A percentile compares a stretch with the other conserved stretches of the same genome.
These are phyloP conservation scores for Quercus ilex DNA, from an alignment of 306 rosid genomes.

Conservation along the genomic window DNA sequence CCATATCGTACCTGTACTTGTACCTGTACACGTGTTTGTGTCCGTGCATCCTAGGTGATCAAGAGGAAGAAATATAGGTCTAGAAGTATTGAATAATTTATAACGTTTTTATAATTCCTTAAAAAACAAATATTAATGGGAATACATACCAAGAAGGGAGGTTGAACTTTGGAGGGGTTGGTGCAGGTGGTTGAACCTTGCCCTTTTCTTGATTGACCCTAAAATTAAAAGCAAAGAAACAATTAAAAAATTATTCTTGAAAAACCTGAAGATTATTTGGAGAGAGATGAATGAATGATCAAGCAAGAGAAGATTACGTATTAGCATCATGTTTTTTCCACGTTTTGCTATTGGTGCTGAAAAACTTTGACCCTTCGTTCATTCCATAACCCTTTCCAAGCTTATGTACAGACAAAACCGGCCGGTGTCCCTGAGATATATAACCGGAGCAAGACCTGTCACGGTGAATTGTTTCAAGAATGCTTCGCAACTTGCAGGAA, in stretches of 20 bases:
- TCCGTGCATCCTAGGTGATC: no score
- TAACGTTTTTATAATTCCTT: neutral
- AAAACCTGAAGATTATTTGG: neutral
- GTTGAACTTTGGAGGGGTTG: neutral
- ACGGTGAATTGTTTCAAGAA: conserved; percentile 23
- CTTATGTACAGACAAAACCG: conserved; percentile 12
- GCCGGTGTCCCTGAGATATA: conserved; percentile 10
- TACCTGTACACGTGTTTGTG: no score
- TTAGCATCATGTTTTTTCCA: conserved; percentile 20
- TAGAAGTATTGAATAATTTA: neutral
- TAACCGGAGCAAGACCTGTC: conserved; percentile 8
- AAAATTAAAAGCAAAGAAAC: neutral
- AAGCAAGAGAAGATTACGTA: conserved; percentile 21
- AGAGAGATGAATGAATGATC: conserved; percentile 7
- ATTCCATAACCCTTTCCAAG: conserved; percentile 15
- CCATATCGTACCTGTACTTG: accelerated
- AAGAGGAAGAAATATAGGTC: no score
- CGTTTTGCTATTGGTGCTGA: conserved; percentile 27
- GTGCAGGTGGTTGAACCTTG: conserved; percentile 3
- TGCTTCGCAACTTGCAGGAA: conserved; percentile 27
- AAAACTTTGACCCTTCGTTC: conserved; percentile 21
- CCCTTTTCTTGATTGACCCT: conserved; percentile 4
- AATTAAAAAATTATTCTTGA: neutral
- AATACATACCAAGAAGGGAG: conserved; percentile 21
- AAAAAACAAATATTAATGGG: neutral